phyloP scores from a whole-genome alignment of 2,329 filamentous ascomycete species.

The Pleurostoma richardsiae region DNA sequence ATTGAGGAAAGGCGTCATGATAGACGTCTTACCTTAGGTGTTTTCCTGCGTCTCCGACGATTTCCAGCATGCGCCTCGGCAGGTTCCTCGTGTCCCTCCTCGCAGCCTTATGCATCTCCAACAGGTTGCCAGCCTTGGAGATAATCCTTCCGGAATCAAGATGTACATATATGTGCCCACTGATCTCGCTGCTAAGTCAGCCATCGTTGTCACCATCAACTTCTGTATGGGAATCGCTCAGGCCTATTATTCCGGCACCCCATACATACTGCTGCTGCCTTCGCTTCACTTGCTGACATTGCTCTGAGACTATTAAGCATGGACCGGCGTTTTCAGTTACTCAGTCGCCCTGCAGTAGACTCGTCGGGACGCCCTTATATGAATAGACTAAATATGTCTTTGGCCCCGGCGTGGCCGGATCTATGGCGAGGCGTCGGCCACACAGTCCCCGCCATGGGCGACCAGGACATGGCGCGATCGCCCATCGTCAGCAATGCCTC shows the following conservation, averaged over 20 bases:
- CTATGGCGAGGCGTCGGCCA: constrained; percentile 27
- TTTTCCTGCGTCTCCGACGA: background rate
- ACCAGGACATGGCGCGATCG: constrained; percentile 28
- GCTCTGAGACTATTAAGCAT: constrained; percentile 38
- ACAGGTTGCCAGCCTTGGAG: constrained; percentile 20
- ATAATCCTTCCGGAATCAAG: constrained; percentile 18
- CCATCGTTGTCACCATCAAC: constrained; percentile 50
- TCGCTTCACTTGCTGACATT: constrained; percentile 9
- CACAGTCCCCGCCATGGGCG: constrained; percentile 24
- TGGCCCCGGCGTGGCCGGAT: constrained; percentile 25
- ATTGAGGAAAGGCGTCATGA: background rate
- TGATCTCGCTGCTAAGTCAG: constrained; percentile 32
- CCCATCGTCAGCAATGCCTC: constrained; percentile 14
- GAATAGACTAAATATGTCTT: constrained; percentile 31
- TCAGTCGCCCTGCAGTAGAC: constrained; percentile 20
- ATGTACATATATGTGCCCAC: constrained; percentile 28
- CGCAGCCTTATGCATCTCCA: constrained; percentile 10
- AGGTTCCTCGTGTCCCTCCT: background rate
- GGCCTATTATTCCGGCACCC: constrained; percentile 6
- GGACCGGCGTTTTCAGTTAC: constrained; percentile 38
- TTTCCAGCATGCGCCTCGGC: background rate
- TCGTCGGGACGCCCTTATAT: constrained; percentile 22
- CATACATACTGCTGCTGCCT: background rate
- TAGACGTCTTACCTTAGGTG: background rate
- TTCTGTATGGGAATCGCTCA: constrained; percentile 50